Conservation (phyloP, 176 grass and related monocot genomes). For the Musa schizocarpa region DNA sequence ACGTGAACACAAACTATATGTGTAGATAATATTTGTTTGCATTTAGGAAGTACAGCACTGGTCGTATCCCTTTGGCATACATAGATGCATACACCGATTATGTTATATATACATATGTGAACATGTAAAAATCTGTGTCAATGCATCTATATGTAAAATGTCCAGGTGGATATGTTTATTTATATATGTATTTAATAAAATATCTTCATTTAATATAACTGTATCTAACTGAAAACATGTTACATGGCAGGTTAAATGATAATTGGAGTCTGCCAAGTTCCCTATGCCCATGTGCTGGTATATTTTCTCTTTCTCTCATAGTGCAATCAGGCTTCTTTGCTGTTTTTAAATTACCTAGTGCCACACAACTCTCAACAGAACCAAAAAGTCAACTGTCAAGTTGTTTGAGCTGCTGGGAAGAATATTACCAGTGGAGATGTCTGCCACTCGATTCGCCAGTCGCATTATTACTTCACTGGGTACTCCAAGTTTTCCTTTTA, state of each 20-base stretch:
- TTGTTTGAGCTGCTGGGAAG: conserved; percentile 59
- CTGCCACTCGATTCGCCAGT: conserved; percentile 83
- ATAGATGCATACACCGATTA: background rate
- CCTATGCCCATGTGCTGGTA: conserved; percentile 80
- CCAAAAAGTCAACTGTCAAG: conserved; percentile 31
- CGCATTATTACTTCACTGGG: conserved; percentile 85
- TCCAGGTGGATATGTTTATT: background rate
- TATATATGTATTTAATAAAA: background rate
- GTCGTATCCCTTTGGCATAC: background rate
- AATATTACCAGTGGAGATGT: conserved; percentile 82
- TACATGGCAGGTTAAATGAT: conserved; percentile 30
- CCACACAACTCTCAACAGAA: conserved; percentile 32
- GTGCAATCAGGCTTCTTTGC: conserved; percentile 1
- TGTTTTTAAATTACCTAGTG: background rate
- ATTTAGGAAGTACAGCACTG: background rate
- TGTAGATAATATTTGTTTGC: background rate
- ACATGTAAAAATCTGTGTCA: background rate
- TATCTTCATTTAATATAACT: background rate
- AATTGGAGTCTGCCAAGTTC: conserved; percentile 63
- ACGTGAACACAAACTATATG: background rate
- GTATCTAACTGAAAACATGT: background rate
- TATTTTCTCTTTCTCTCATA: conserved; percentile 9
- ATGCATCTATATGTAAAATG: background rate
- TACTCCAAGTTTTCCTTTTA: conserved; percentile 21
- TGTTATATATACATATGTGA: background rate